These are phyloP conservation scores for Scheffersomyces amazonensis DNA, from an alignment of 805 yeast genomes.

Conservation along the genomic window DNA sequence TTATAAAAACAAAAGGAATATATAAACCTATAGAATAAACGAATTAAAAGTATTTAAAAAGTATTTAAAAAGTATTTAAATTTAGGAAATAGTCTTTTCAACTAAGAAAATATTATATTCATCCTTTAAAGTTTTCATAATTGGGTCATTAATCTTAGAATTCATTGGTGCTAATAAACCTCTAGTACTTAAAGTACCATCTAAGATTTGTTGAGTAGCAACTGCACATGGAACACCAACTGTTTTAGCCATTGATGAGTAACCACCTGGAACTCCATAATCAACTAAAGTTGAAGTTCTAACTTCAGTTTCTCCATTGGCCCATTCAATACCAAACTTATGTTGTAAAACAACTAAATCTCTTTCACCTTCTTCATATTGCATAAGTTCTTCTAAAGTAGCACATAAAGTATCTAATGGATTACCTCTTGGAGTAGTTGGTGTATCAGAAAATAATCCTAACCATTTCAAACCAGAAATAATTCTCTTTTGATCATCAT, in stretches of 20 bases:
- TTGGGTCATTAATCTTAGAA: constrained; percentile 85
- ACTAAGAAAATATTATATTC: constrained; percentile 82
- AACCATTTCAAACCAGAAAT: constrained; percentile 90
- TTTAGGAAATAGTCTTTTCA: constrained; percentile 72
- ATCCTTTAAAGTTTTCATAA: constrained; percentile 88
- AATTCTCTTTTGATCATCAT: constrained; percentile 82
- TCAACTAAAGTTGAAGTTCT: constrained; percentile 96
- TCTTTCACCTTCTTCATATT: constrained; percentile 92
- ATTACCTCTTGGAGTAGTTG: constrained; percentile 85
- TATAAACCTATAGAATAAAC: neutral
- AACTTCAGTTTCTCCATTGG: constrained; percentile 84
- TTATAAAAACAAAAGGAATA: neutral
- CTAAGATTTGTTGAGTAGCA: constrained; percentile 81
- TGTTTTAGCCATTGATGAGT: constrained; percentile 97
- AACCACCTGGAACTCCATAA: constrained; percentile 83
- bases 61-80: no score
- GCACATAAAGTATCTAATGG: constrained; percentile 97
- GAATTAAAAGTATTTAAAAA: constrained; percentile 1
- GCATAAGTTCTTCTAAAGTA: constrained; percentile 92
- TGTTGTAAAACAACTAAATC: constrained; percentile 95
- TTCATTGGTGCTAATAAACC: constrained; percentile 94
- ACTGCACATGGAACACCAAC: constrained; percentile 99
- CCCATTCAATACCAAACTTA: constrained; percentile 96
- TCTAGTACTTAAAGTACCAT: constrained; percentile 67
- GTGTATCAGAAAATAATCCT: constrained; percentile 78